Conservation (phyloP, 139 green algal species). For the Picochlorum sp. region DNA sequence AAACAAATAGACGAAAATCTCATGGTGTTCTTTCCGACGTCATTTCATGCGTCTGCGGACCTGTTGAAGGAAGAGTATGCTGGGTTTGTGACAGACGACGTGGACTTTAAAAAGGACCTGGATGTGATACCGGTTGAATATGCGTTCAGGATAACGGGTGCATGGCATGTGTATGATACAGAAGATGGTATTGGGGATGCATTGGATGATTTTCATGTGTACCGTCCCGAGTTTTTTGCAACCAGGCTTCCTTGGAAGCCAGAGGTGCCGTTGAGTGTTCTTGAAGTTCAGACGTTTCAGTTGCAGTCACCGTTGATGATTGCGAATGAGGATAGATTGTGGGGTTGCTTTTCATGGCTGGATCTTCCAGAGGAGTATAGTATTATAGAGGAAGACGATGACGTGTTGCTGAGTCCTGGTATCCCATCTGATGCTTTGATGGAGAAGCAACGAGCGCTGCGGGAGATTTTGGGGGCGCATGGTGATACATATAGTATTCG, state of each 20-base stretch:
- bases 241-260: slow-evolving; percentile 43
- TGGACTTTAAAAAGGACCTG: slow-evolving; percentile 21
- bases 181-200: slow-evolving; percentile 15
- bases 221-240: slow-evolving; percentile 34
- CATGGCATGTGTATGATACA: slow-evolving; percentile 44
- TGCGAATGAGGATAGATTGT: slow-evolving; percentile 23
- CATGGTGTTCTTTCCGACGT: slow-evolving; percentile 50
- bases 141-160: slow-evolving; percentile 27
- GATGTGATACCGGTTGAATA: slow-evolving; percentile 16
- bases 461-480: slow-evolving; percentile 6
- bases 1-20: slow-evolving; percentile 2
- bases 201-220: slow-evolving; percentile 42
- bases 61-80: slow-evolving; percentile 44
- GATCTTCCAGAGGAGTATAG: background rate
- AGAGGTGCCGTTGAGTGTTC: slow-evolving; percentile 48
- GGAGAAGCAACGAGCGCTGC: background rate
- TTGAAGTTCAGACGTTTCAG: slow-evolving; percentile 42
- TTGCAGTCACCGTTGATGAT: slow-evolving; percentile 31
- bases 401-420: background rate
- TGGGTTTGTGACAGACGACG: slow-evolving; percentile 11
- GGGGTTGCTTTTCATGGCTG: slow-evolving; percentile 53
- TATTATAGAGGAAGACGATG: background rate
- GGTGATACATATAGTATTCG: background rate
- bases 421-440: slow-evolving; percentile 7
- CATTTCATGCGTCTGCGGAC: slow-evolving; percentile 44